A percentile compares a stretch with the other conserved stretches of the same genome.
These are phyloP conservation scores for Arthroderma uncinatum DNA, from an alignment of 2,329 filamentous ascomycete species.

Conservation along the genomic window DNA sequence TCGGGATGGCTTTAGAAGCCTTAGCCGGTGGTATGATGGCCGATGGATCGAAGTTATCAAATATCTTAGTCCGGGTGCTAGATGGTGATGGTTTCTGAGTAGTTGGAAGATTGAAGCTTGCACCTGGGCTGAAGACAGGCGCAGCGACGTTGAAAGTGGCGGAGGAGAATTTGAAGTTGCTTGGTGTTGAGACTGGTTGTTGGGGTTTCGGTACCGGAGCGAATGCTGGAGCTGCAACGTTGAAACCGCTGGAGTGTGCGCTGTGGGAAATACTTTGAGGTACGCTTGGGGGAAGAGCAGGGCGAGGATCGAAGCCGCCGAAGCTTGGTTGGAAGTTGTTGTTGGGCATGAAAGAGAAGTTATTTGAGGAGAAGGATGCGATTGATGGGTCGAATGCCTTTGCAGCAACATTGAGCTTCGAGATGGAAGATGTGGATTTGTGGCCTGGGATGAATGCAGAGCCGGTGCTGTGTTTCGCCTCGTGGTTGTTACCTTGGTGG, in stretches of 20 bases:
- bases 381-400: conserved; percentile 63
- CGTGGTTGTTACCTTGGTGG: conserved; percentile 3
- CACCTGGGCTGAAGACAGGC: conserved; percentile 59
- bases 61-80: conserved; percentile 42
- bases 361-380: conserved; percentile 37
- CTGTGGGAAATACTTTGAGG: conserved; percentile 25
- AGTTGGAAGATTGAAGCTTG: conserved; percentile 21
- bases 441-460: conserved; percentile 42
- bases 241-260: conserved; percentile 45
- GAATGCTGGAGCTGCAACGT: conserved; percentile 59
- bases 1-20: conserved; percentile 73
- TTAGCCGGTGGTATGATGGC: conserved; percentile 56
- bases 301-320: conserved; percentile 19
- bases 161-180: conserved; percentile 54
- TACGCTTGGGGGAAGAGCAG: conserved; percentile 22
- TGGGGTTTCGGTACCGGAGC: conserved; percentile 39
- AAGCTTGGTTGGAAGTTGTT: conserved; percentile 33
- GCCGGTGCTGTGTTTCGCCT: conserved; percentile 13
- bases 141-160: conserved; percentile 65
- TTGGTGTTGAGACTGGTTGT: conserved; percentile 16
- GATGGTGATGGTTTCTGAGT: conserved; percentile 1
- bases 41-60: conserved; percentile 53
- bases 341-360: conserved; percentile 32
- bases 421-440: conserved; percentile 53
- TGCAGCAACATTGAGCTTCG: conserved; percentile 73